Conservation (phyloP, 2,329 filamentous ascomycete genomes). For the Dothistroma pini region DNA sequence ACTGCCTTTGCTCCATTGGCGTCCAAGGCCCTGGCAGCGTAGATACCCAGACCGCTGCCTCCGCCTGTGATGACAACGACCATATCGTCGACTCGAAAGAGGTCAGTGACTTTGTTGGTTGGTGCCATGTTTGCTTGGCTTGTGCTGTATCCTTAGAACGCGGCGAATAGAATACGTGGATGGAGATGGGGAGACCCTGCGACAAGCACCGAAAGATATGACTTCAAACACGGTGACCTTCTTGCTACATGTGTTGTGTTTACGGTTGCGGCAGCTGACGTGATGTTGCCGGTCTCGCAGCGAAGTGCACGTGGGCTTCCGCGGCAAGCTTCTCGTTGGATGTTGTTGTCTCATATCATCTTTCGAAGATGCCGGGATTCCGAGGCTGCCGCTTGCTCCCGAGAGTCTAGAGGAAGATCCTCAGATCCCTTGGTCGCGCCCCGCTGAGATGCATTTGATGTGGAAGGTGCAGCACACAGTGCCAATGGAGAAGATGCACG, state of each 20-base stretch:
- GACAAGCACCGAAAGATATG: too few species aligned
- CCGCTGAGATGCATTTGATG: too few species aligned
- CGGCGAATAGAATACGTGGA: neutral
- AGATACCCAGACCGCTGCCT: constrained; percentile 49
- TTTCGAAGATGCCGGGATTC: neutral
- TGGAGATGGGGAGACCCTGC: too few species aligned
- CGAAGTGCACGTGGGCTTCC: neutral
- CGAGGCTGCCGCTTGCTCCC: neutral
- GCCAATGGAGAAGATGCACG: too few species aligned
- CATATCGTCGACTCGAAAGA: constrained; percentile 50
- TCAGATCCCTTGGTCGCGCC: neutral
- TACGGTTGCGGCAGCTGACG: neutral
- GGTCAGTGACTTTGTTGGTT: constrained; percentile 20
- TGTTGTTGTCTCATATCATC: too few species aligned
- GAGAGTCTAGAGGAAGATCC: neutral
- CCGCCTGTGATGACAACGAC: constrained; percentile 54
- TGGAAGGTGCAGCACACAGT: too few species aligned
- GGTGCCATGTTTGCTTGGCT: constrained; percentile 5
- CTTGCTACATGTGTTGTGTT: neutral
- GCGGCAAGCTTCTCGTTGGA: neutral
- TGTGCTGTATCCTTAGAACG: neutral
- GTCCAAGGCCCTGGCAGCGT: constrained; percentile 42
- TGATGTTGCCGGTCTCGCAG: neutral
- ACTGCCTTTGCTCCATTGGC: constrained; percentile 51
- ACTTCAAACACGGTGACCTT: too few species aligned